These are phyloP conservation scores for Apiospora rasikravindrae DNA, from an alignment of 2,329 filamentous ascomycete species.

Conservation along the genomic window DNA sequence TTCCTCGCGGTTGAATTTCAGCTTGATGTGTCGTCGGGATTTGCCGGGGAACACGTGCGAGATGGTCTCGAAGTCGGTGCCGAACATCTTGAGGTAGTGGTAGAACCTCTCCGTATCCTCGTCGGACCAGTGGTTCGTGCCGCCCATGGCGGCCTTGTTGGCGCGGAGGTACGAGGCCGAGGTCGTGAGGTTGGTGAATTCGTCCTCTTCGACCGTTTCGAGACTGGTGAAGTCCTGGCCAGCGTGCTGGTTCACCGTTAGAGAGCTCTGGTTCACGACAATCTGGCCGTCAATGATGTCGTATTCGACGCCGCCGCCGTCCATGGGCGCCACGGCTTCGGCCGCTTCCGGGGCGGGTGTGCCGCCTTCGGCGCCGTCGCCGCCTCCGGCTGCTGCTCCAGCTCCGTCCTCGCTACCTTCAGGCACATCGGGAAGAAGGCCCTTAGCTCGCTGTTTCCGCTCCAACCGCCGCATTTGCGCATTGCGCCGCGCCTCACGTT, in stretches of 20 bases:
- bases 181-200: slow-evolving; percentile 75
- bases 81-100: slow-evolving; percentile 74
- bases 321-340: slow-evolving; percentile 32
- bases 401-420: slow-evolving; percentile 24
- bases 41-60: slow-evolving; percentile 75
- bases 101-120: slow-evolving; percentile 78
- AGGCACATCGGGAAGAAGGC: slow-evolving; percentile 28
- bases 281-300: slow-evolving; percentile 75
- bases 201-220: slow-evolving; percentile 76
- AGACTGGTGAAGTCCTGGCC: slow-evolving; percentile 53
- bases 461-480: slow-evolving; percentile 47
- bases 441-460: slow-evolving; percentile 40
- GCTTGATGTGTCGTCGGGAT: slow-evolving; percentile 76
- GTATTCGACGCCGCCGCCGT: slow-evolving; percentile 39
- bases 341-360: slow-evolving; percentile 28
- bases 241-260: slow-evolving; percentile 72
- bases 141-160: slow-evolving; percentile 59
- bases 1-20: slow-evolving; percentile 84
- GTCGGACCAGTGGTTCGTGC: slow-evolving; percentile 70
- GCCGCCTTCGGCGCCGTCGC: slow-evolving; percentile 30
- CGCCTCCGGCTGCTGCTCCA: slow-evolving; percentile 28
- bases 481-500: slow-evolving; percentile 49
- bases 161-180: slow-evolving; percentile 66
- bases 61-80: slow-evolving; percentile 84
- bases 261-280: slow-evolving; percentile 70